Conservation (phyloP, 2,329 filamentous ascomycete species). For the Epichloe sylvatica region DNA sequence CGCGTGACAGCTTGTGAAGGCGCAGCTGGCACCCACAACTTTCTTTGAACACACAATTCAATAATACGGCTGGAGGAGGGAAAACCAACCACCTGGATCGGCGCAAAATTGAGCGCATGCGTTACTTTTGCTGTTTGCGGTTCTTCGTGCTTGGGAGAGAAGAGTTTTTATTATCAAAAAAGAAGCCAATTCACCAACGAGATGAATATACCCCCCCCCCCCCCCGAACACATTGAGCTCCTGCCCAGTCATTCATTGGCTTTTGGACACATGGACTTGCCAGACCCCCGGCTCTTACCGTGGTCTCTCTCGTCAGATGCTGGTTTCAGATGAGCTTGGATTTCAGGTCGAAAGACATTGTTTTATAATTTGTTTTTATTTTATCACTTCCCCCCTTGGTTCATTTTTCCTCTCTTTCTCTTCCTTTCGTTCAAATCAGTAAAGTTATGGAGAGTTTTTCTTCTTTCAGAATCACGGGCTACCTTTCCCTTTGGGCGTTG, state of each 20-base stretch:
- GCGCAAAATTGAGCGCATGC: background rate
- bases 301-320: background rate
- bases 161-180: background rate
- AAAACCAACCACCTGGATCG: background rate
- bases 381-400: background rate
- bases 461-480: background rate
- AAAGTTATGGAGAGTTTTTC: background rate
- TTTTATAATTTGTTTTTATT: conserved; percentile 1
- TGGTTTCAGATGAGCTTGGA: conserved; percentile 1
- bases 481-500: conserved; percentile 2
- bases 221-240: conserved; percentile 3
- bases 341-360: conserved; percentile 2
- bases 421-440: background rate
- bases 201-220: conserved; percentile 5
- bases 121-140: background rate
- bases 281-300: background rate
- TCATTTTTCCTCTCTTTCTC: background rate
- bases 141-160: background rate
- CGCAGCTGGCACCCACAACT: background rate
- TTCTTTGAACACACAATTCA: background rate
- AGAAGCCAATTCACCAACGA: background rate
- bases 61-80: background rate
- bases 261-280: background rate
- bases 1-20: background rate
- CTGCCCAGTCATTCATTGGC: conserved; percentile 1